Evolutionary conservation across 495 filamentous ascomycete genomes (phyloP), one percentile per base, ranked within the genome.

Genomic region (Sabuloglossum arenarium): DNA sequence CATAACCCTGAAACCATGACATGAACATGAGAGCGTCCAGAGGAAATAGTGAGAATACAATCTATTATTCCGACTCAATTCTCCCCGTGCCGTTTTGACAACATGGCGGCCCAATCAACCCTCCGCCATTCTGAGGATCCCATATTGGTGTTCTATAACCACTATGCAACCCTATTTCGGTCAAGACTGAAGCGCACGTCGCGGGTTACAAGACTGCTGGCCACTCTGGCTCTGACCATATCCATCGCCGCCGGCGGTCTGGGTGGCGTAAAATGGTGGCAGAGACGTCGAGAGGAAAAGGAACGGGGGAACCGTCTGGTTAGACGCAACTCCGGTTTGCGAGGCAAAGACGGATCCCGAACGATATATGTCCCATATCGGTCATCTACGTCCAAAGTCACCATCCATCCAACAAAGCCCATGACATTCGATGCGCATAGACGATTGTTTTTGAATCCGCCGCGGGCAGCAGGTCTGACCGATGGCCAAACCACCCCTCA

Each of bases 391-490:
- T 84, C 88, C 31, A 93, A 93, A 66, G 89, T 99, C 34, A 81
- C 82, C 53, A 95, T 99, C 52, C 75, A 86, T 63, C 82, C 83
- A n/a, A 99, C 93, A 9, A 96, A 95, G 67, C 76, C 79, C 8
- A 84, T 85, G 25, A 96, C 93, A 5, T 99, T 96, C 66, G 88
- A 97, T 73, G 93, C 93, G 30, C 93, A 99, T 67, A 78, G 90
- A 32, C 76, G 93, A 31, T 75, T 97, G 21, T 99, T 97, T 66
- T 76, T 99, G 31, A 88, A 93, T 61, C 88, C 91, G 0, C 88
- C 89, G 3, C 73, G 83, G 54, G 82, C 84, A 19, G 81, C 85
- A 19, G 80, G 84, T 5, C 71, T 84, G 29, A 75, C 74, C n/a
- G 84, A 89, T 64, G 80, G 79, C 6, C 73, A 77, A n/a, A 64